Base-by-base conservation (phyloP, 306 rosid genomes). In the Gillenia trifoliata region DNA sequence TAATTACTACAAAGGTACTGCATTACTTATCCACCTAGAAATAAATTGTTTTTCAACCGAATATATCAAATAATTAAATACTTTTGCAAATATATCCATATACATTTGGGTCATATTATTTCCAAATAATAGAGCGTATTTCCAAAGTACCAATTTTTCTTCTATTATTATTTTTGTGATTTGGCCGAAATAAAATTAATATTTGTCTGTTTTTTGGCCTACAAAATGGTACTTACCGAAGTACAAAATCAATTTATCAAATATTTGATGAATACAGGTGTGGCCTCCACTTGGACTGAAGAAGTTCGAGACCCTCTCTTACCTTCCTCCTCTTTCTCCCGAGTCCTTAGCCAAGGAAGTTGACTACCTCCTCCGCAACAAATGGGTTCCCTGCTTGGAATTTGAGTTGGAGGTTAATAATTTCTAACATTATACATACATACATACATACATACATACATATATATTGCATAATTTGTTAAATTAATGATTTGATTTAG, bases 251-350 rank as follows among this genome's bases (percentile, higher is more conserved):
- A 4, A 15, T 26, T 26, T 59, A 59, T 59, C 20, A 15, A 61
- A 29, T 16, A 61, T 29, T 61, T 61, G 40, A 61, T 61, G 36
- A 23, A 12, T 6, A 28, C 70, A 92, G 93, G 97, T 92, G 79
- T 90, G 97, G 96, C 96, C 97, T 1, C 62, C 93, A 83, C 0
- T 36, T 34, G 91, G 89, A 4, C 0, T 5, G 90, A 84, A 80
- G 93, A 85, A 82, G 84, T 90, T 77, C 43, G 93, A 92, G 91
- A 92, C 97, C 26, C 92, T 92, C 6, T 92, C 97, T 1, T 92
- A 92, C 92, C 85, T 92, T 9, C 96, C 92, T 30, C 68, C 72
- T 0, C 86, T 92, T 1, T 1, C 15, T 0, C 0, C 0, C 0
- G 60, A 8, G 0, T 8, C 45, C 20, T 77, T 90, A 86, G 26